Evolutionary conservation across 805 yeast genomes (phyloP).

Genomic region (Cyberlindnera mrakii): DNA sequence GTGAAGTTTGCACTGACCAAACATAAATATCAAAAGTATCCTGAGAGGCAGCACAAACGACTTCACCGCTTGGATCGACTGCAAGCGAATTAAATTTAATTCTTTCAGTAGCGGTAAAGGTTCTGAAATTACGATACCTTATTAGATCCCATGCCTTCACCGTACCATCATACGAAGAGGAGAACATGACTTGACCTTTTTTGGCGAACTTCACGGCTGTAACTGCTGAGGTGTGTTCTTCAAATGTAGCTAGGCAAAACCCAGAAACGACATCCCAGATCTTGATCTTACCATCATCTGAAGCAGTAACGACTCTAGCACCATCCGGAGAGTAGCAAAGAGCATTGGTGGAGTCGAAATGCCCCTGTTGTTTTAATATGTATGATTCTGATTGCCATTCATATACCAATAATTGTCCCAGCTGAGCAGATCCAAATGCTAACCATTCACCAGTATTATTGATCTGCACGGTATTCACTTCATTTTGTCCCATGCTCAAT

Average conservation of each 20-base stretch:
- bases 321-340: slow-evolving; percentile 94
- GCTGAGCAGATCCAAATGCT: slow-evolving; percentile 83
- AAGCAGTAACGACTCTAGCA: slow-evolving; percentile 81
- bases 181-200: slow-evolving; percentile 84
- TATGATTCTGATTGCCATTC: slow-evolving; percentile 99
- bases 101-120: slow-evolving; percentile 87
- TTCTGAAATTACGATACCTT: slow-evolving; percentile 88
- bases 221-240: slow-evolving; percentile 85
- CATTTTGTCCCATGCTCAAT: slow-evolving; percentile 85
- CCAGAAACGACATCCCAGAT: slow-evolving; percentile 95
- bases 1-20: slow-evolving; percentile 97
- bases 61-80: slow-evolving; percentile 95
- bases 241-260: slow-evolving; percentile 85
- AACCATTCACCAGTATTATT: slow-evolving; percentile 93
- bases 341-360: slow-evolving; percentile 83
- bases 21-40: slow-evolving; percentile 88
- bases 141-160: slow-evolving; percentile 96
- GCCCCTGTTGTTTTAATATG: slow-evolving; percentile 94
- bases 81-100: slow-evolving; percentile 85
- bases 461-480: slow-evolving; percentile 74
- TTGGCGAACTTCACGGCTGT: slow-evolving; percentile 85
- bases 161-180: slow-evolving; percentile 92
- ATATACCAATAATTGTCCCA: slow-evolving; percentile 93
- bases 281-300: slow-evolving; percentile 95
- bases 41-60: slow-evolving; percentile 89